phyloP scores from a whole-genome alignment of 2,329 filamentous ascomycete genomes.

The Colletotrichum magnum region DNA sequence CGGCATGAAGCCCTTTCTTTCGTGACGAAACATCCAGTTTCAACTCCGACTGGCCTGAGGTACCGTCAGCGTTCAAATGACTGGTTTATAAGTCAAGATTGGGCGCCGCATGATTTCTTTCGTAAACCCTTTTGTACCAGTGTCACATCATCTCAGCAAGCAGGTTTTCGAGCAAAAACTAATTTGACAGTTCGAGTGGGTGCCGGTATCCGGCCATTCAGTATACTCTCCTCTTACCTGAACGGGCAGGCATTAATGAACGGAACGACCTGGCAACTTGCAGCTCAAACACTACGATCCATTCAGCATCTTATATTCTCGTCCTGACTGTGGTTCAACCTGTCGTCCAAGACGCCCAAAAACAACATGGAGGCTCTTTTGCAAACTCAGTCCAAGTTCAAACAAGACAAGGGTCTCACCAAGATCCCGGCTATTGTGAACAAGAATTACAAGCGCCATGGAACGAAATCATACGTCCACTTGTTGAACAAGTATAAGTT shows the following conservation, averaged over 20 bases:
- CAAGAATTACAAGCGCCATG: constrained; percentile 35
- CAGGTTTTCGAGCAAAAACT: constrained; percentile 13
- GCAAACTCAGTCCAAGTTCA: constrained; percentile 36
- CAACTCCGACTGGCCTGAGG: not conserved
- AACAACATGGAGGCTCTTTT: constrained; percentile 24
- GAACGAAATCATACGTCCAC: constrained; percentile 35
- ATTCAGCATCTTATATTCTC: not conserved
- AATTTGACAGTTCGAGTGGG: not conserved
- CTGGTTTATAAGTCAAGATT: constrained; percentile 4
- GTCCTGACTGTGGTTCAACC: not conserved
- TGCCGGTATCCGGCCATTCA: constrained; percentile 16
- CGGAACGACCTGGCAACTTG: not conserved
- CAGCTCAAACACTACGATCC: not conserved
- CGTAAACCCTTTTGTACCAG: not conserved
- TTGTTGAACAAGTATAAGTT: constrained; percentile 39
- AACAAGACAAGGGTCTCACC: constrained; percentile 26
- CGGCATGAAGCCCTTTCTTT: constrained; percentile 18
- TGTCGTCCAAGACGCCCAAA: not conserved
- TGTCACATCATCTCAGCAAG: not conserved
- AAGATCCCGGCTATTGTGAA: constrained; percentile 26
- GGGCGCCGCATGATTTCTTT: constrained; percentile 14
- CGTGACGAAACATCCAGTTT: constrained; percentile 5
- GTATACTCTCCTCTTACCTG: not conserved
- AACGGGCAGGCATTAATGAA: constrained; percentile 9
- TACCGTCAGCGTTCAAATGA: constrained; percentile 8